These are phyloP conservation scores for Phytophthora palmivora DNA, from an alignment of 352 stramenopile genomes.

Conservation along the genomic window DNA sequence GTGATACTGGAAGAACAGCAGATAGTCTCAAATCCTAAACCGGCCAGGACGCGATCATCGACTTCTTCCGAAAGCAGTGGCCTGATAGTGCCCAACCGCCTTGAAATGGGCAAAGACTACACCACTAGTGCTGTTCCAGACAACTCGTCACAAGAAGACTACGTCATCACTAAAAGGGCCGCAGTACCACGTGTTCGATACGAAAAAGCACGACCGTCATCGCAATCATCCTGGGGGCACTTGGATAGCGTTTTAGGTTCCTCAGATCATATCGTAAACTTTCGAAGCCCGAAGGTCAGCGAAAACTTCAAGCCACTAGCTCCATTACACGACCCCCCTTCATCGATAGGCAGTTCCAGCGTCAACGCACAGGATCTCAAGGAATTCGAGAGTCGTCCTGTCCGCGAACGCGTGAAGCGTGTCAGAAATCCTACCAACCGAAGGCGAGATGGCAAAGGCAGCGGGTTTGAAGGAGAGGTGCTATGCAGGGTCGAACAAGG, in stretches of 20 bases:
- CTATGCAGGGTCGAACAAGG: conserved; percentile 54
- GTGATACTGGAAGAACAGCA: conserved; percentile 29
- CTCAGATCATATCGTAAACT: conserved; percentile 79
- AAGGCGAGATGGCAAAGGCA: conserved; percentile 58
- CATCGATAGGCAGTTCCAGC: conserved; percentile 12
- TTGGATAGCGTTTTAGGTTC: conserved; percentile 71
- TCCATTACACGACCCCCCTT: conserved; percentile 18
- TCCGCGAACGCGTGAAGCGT: conserved; percentile 49
- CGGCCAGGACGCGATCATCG: conserved; percentile 43
- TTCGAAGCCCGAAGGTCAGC: conserved; percentile 81
- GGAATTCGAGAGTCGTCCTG: conserved; percentile 50
- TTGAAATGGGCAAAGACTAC: conserved; percentile 3
- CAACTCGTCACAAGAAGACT: conserved; percentile 29
- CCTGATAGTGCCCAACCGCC: conserved; percentile 13
- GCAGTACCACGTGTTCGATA: conserved; percentile 17
- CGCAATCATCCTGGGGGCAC: conserved; percentile 61
- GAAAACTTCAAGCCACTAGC: conserved; percentile 74
- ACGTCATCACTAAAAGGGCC: not conserved
- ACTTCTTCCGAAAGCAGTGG: conserved; percentile 67
- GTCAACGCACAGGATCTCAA: conserved; percentile 42
- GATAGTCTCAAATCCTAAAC: conserved; percentile 5
- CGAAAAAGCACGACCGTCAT: conserved; percentile 52
- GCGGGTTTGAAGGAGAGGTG: conserved; percentile 76
- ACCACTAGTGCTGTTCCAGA: conserved; percentile 5
- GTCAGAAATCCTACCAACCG: conserved; percentile 64